Evolutionary conservation across 441 rosid species (phyloP).

Genomic region (Erysimum cheiri): DNA sequence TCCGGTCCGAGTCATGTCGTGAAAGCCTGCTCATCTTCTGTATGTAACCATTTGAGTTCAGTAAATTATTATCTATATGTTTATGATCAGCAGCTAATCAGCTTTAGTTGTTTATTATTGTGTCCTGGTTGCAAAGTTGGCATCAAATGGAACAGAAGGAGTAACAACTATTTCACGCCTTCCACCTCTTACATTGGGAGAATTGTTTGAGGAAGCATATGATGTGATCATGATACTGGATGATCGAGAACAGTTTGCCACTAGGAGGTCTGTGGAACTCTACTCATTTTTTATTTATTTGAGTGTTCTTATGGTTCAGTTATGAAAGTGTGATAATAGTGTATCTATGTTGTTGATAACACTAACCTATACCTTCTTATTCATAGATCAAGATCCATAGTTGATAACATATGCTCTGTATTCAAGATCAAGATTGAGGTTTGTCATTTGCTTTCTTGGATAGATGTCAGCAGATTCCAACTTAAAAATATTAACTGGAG

Average conservation of each 20-base stretch:
- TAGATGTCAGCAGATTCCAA: conserved; percentile 19
- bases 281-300: background rate
- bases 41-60: conserved; percentile 49
- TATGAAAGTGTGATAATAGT: conserved; percentile 12
- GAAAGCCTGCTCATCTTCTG: conserved; percentile 74
- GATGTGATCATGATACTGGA: conserved; percentile 79
- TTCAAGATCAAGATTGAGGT: conserved; percentile 79
- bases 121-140: conserved; percentile 48
- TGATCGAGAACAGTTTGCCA: conserved; percentile 87
- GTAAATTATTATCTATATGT: conserved; percentile 14
- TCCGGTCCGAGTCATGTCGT: conserved; percentile 42
- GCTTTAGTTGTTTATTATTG: conserved; percentile 14
- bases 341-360: conserved; percentile 2
- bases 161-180: conserved; percentile 48
- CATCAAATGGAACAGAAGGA: conserved; percentile 46
- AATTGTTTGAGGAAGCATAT: conserved; percentile 78
- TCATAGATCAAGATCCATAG: conserved; percentile 70
- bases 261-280: conserved; percentile 63
- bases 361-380: background rate
- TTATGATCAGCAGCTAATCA: conserved; percentile 15
- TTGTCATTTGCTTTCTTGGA: conserved; percentile 33
- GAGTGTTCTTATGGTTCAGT: conserved; percentile 17
- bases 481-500: background rate
- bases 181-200: conserved; percentile 81
- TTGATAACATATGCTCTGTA: conserved; percentile 69